These are phyloP conservation scores for Naganishia onofrii DNA, from an alignment of 768 basidiomycete genomes.

Conservation along the genomic window DNA sequence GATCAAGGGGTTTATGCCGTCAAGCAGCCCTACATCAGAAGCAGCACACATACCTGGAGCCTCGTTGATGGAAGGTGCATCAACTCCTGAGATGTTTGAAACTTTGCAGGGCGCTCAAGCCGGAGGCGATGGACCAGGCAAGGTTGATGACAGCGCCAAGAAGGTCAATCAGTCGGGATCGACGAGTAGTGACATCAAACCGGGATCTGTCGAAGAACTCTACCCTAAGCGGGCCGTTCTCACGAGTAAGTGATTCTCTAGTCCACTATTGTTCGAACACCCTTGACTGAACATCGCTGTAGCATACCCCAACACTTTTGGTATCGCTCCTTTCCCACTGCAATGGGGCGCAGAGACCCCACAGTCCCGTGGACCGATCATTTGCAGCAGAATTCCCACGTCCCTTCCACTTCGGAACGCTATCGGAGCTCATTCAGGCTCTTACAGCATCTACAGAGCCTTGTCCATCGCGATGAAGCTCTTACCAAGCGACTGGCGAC, in stretches of 20 bases:
- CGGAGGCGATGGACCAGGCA: slow-evolving; percentile 10
- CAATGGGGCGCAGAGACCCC: slow-evolving; percentile 68
- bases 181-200: not conserved
- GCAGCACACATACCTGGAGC: not conserved
- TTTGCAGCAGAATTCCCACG: slow-evolving; percentile 78
- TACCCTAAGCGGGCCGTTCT: slow-evolving; percentile 17
- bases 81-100: slow-evolving; percentile 13
- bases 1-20: slow-evolving; percentile 11
- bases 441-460: slow-evolving; percentile 91
- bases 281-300: not conserved
- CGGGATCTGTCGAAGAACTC: slow-evolving; percentile 9
- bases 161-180: not conserved
- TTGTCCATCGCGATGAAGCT: slow-evolving; percentile 75
- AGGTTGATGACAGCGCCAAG: not conserved
- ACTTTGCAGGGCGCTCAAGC: slow-evolving; percentile 15
- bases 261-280: not conserved
- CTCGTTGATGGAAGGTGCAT: not conserved
- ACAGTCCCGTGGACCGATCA: slow-evolving; percentile 69
- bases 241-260: not conserved
- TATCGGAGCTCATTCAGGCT: slow-evolving; percentile 87
- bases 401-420: slow-evolving; percentile 72
- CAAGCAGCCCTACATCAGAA: not conserved
- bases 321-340: slow-evolving; percentile 63
- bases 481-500: slow-evolving; percentile 49
- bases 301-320: slow-evolving; percentile 14